phyloP scores from a whole-genome alignment of 805 yeast species.

The Ogataea nonfermentans region DNA sequence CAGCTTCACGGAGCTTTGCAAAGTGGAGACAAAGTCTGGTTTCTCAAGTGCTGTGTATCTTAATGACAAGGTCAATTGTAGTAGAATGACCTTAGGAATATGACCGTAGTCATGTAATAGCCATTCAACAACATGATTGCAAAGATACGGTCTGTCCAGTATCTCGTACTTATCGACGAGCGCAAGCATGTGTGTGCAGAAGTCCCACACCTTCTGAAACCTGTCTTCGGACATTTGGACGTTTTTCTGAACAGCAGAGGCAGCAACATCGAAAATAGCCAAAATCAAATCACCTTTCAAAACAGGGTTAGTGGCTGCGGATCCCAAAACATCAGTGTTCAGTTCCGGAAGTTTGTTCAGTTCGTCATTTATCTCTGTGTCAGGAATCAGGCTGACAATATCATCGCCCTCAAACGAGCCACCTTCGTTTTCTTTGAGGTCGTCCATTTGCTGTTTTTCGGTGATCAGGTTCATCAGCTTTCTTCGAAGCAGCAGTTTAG shows the following conservation, averaged over 20 bases:
- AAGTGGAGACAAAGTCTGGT: constrained; percentile 50
- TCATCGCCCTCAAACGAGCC: constrained; percentile 28
- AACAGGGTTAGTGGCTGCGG: constrained; percentile 80
- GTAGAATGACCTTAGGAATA: constrained; percentile 38
- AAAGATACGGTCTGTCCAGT: constrained; percentile 66
- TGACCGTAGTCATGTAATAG: constrained; percentile 43
- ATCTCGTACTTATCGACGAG: constrained; percentile 69
- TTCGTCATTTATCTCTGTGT: constrained; percentile 55
- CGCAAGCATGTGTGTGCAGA: constrained; percentile 43
- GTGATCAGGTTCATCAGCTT: constrained; percentile 75
- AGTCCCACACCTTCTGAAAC: constrained; percentile 41
- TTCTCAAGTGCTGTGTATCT: constrained; percentile 46
- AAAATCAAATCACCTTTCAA: constrained; percentile 70
- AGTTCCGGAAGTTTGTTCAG: constrained; percentile 81
- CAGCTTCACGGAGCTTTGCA: constrained; percentile 71
- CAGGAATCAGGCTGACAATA: constrained; percentile 23
- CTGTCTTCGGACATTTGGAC: constrained; percentile 25
- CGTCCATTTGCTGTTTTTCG: constrained; percentile 62
- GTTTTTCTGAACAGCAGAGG: constrained; percentile 43
- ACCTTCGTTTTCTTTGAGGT: constrained; percentile 43
- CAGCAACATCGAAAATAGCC: constrained; percentile 66
- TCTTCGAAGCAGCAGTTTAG: constrained; percentile 81
- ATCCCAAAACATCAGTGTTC: constrained; percentile 80
- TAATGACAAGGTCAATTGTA: constrained; percentile 66
- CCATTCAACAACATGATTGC: constrained; percentile 59